Conservation (phyloP, 2,329 filamentous ascomycete genomes). For the Bipolaris zeicola region DNA sequence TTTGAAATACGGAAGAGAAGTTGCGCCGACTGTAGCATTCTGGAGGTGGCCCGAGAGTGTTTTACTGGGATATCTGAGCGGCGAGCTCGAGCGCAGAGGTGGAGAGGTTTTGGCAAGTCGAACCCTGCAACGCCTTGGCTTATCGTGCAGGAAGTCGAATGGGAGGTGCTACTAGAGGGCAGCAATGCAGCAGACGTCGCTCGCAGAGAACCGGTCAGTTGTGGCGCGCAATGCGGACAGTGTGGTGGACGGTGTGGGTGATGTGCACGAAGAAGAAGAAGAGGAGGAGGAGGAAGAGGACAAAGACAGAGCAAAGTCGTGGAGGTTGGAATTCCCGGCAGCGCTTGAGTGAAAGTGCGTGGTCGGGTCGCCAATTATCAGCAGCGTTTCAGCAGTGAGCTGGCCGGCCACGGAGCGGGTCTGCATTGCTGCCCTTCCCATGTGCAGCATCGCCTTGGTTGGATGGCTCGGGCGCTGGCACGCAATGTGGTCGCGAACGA, state of each 20-base stretch:
- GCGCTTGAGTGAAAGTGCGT: constrained; percentile 32
- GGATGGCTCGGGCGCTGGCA: constrained; percentile 36
- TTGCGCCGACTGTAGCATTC: constrained; percentile 51
- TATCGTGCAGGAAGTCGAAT: constrained; percentile 43
- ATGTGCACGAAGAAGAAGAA: constrained; percentile 31
- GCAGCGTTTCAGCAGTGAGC: constrained; percentile 44
- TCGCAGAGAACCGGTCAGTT: constrained; percentile 40
- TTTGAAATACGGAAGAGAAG: constrained; percentile 41
- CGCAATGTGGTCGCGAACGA: constrained; percentile 46
- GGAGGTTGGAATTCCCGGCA: constrained; percentile 44
- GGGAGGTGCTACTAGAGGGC: constrained; percentile 44
- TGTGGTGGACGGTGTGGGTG: constrained; percentile 37
- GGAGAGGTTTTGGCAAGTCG: constrained; percentile 45
- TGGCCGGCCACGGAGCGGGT: constrained; percentile 45
- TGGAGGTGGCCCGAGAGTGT: constrained; percentile 40
- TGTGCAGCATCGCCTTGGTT: constrained; percentile 40
- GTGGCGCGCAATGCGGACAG: constrained; percentile 30
- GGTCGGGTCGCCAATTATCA: constrained; percentile 46
- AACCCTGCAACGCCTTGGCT: constrained; percentile 48
- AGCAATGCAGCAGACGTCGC: constrained; percentile 49
- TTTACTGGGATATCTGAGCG: constrained; percentile 41
- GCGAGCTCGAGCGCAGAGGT: constrained; percentile 41
- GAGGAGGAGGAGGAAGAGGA: constrained; percentile 31
- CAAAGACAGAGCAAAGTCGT: constrained; percentile 33
- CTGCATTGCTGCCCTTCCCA: constrained; percentile 41